Percentiles rank a stretch among this genome's conserved stretches.
phyloP scores from a whole-genome alignment of 305 asterid species.

The Fraxinus paxiana region DNA sequence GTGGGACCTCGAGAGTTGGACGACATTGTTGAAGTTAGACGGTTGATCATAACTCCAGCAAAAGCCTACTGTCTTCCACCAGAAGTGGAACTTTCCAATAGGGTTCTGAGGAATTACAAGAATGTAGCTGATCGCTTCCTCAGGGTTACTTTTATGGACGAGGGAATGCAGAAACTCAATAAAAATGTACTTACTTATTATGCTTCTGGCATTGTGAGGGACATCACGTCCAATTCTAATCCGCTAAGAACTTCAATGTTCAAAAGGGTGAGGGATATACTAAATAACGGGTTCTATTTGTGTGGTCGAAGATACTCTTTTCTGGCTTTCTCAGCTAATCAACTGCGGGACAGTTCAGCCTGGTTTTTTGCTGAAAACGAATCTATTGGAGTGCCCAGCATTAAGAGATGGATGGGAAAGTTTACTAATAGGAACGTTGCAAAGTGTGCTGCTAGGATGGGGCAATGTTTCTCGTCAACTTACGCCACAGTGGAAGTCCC shows the following conservation, averaged over 20 bases:
- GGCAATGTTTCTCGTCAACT: constrained; percentile 92
- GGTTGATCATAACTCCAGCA: constrained; percentile 73
- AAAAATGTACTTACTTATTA: constrained; percentile 55
- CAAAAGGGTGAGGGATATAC: constrained; percentile 57
- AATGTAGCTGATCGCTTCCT: constrained; percentile 65
- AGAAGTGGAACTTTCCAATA: constrained; percentile 69
- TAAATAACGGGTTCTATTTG: constrained; percentile 53
- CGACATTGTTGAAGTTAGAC: constrained; percentile 68
- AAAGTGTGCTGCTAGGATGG: constrained; percentile 92
- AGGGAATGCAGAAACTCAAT: constrained; percentile 70
- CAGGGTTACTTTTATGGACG: constrained; percentile 89
- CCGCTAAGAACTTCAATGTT: constrained; percentile 62
- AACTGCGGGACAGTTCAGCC: constrained; percentile 82
- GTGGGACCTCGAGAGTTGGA: constrained; percentile 48
- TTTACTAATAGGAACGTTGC: constrained; percentile 61
- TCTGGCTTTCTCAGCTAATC: constrained; percentile 85
- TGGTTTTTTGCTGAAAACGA: constrained; percentile 85
- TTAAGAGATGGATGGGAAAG: constrained; percentile 76
- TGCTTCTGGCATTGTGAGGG: constrained; percentile 54
- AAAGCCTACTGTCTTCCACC: constrained; percentile 86
- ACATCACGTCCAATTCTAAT: constrained; percentile 32
- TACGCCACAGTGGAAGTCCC: constrained; percentile 80
- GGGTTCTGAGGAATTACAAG: constrained; percentile 67
- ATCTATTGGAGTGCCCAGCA: constrained; percentile 29
- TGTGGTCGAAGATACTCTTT: constrained; percentile 73